phyloP scores from a whole-genome alignment of 1,284 basidiomycete species.

The Vanrija humicola region DNA sequence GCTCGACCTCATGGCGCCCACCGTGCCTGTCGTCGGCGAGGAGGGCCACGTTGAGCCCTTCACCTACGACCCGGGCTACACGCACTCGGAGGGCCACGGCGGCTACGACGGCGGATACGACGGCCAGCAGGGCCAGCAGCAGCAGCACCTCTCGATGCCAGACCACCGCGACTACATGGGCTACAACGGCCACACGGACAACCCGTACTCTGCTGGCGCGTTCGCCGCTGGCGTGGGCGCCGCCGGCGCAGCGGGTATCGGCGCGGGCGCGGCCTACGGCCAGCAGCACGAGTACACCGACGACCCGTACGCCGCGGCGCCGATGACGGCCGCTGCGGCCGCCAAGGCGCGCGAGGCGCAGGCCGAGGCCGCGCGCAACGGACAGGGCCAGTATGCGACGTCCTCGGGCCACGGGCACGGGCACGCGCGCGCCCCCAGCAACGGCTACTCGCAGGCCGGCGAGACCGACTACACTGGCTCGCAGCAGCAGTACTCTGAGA shows the following conservation, averaged over 20 bases:
- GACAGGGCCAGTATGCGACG: background rate
- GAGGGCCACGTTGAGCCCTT: constrained; percentile 22
- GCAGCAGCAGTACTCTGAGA: too few species aligned
- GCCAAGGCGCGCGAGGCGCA: constrained; percentile 40
- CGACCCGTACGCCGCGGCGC: constrained; percentile 10
- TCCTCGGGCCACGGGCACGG: background rate
- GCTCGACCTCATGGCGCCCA: constrained; percentile 35
- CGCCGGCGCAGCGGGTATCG: constrained; percentile 17
- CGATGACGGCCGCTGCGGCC: constrained; percentile 23
- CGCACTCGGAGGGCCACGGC: background rate
- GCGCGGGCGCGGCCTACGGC: constrained; percentile 4
- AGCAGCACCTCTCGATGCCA: constrained; percentile 37
- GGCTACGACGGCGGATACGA: constrained; percentile 1
- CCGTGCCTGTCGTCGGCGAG: constrained; percentile 27
- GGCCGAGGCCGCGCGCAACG: constrained; percentile 18
- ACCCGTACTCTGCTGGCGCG: constrained; percentile 24
- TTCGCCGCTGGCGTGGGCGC: constrained; percentile 25
- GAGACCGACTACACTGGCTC: background rate
- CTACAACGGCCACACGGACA: constrained; percentile 9
- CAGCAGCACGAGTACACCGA: constrained; percentile 12
- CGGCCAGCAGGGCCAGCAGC: background rate
- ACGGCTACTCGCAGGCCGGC: background rate
- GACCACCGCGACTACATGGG: constrained; percentile 39
- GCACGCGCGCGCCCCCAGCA: background rate
- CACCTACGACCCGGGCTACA: constrained; percentile 9